These are phyloP conservation scores for Malania oleifera DNA, from an alignment of 164 flowering plant genomes.

Conservation along the genomic window DNA sequence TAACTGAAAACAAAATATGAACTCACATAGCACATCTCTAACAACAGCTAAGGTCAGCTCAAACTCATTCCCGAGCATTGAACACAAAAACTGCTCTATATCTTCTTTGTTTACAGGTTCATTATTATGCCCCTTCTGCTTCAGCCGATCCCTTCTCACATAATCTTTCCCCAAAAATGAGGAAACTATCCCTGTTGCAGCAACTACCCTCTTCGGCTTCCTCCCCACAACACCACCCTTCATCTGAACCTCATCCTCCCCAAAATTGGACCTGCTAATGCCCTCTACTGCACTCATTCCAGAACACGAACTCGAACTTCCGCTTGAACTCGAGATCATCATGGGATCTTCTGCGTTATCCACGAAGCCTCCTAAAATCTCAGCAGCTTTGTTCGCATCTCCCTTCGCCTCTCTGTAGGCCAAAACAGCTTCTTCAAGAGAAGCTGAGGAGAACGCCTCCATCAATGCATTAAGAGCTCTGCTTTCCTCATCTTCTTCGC, in stretches of 20 bases:
- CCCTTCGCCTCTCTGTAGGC: conserved; percentile 41
- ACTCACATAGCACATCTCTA: conserved; percentile 77
- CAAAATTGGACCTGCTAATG: conserved; percentile 19
- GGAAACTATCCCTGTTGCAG: conserved; percentile 68
- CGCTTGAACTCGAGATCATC: conserved; percentile 35
- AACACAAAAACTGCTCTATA: conserved; percentile 68
- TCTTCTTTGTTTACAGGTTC: conserved; percentile 29
- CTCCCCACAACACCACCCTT: conserved; percentile 23
- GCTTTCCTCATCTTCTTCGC: conserved; percentile 13
- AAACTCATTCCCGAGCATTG: conserved; percentile 71
- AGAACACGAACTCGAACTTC: conserved; percentile 19
- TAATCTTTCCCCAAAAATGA: conserved; percentile 73
- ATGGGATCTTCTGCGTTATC: conserved; percentile 20
- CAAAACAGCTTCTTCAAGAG: conserved; percentile 31
- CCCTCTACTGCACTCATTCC: conserved; percentile 32
- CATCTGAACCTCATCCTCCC: conserved; percentile 8
- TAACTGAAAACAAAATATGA: conserved; percentile 1
- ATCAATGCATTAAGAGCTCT: conserved; percentile 19
- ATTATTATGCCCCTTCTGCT: conserved; percentile 22
- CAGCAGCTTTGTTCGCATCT: conserved; percentile 43
- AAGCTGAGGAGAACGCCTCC: conserved; percentile 41
- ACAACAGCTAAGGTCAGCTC: conserved; percentile 72
- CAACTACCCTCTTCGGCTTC: conserved; percentile 50
- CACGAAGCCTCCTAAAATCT: conserved; percentile 23
- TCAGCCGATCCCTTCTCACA: conserved; percentile 24